These are phyloP conservation scores for Wallemia mellicola DNA, from an alignment of 1,284 basidiomycete species.

Conservation along the genomic window DNA sequence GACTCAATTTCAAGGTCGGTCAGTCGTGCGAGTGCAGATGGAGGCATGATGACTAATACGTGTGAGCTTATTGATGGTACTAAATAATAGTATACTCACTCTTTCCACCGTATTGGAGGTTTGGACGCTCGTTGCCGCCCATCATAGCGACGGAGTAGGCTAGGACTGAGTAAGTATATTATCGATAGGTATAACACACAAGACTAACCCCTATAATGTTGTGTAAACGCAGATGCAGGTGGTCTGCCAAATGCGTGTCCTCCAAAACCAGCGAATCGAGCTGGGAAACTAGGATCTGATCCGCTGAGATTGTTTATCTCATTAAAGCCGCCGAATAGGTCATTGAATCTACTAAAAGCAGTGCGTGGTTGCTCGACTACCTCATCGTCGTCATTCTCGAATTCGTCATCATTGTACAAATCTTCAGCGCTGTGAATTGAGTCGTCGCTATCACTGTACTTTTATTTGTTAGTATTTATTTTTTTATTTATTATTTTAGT, in stretches of 20 bases:
- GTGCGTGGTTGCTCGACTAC: background rate
- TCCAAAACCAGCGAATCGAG: slow-evolving; percentile 5
- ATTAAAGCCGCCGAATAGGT: slow-evolving; percentile 3
- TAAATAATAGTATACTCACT: slow-evolving; percentile 27
- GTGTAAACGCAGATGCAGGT: slow-evolving; percentile 36
- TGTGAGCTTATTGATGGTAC: background rate
- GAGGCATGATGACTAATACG: slow-evolving; percentile 70
- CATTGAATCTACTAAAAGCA: slow-evolving; percentile 3
- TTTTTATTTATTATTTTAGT: background rate
- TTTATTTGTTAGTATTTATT: background rate
- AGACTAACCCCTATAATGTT: slow-evolving; percentile 31
- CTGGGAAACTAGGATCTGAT: too few relatives aligned
- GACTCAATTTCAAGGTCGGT: slow-evolving; percentile 56
- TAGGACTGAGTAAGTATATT: slow-evolving; percentile 5
- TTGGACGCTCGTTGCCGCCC: slow-evolving; percentile 43
- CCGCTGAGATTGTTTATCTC: slow-evolving; percentile 2
- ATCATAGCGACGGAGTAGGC: slow-evolving; percentile 68
- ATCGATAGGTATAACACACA: slow-evolving; percentile 9
- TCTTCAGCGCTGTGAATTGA: slow-evolving; percentile 1
- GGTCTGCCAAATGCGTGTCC: slow-evolving; percentile 10
- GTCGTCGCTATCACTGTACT: background rate
- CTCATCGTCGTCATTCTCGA: slow-evolving; percentile 7
- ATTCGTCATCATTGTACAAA: slow-evolving; percentile 4
- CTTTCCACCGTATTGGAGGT: slow-evolving; percentile 87
- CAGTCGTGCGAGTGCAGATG: slow-evolving; percentile 65